A percentile compares a stretch with the other conserved stretches of the same genome.
Evolutionary conservation across 2,329 filamentous ascomycete species (phyloP).

Genomic region (Paraphoma chrysanthemicola): DNA sequence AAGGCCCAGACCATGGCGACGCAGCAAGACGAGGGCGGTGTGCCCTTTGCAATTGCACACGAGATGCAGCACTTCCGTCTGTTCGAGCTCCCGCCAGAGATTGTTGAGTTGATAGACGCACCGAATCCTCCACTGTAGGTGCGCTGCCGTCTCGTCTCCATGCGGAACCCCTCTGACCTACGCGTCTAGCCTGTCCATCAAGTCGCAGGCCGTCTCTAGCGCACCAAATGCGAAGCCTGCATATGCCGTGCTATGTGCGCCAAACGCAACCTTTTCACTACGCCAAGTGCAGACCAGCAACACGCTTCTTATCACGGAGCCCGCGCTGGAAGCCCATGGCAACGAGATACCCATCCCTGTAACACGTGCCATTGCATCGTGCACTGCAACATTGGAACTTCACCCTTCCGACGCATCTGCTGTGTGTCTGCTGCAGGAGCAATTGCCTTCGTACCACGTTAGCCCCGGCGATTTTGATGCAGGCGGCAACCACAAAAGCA

Average conservation of each 20-base stretch:
- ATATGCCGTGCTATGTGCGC: constrained; percentile 67
- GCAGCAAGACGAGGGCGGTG: constrained; percentile 48
- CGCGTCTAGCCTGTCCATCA: constrained; percentile 44
- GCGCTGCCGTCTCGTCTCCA: constrained; percentile 18
- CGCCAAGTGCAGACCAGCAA: constrained; percentile 72
- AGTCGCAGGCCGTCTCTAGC: constrained; percentile 35
- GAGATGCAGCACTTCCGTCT: constrained; percentile 63
- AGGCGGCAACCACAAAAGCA: constrained; percentile 38
- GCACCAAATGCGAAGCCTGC: constrained; percentile 39
- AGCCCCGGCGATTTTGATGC: constrained; percentile 36
- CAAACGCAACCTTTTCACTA: constrained; percentile 63
- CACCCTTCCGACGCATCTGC: constrained; percentile 45
- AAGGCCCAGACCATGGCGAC: constrained; percentile 46
- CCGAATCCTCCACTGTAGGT: constrained; percentile 54
- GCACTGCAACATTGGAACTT: constrained; percentile 54
- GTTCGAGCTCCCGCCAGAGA: constrained; percentile 65
- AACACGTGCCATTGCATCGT: constrained; percentile 54
- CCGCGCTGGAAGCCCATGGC: constrained; percentile 47
- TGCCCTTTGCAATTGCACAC: constrained; percentile 53
- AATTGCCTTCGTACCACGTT: constrained; percentile 49
- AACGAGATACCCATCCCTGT: constrained; percentile 41
- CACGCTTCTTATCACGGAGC: constrained; percentile 63
- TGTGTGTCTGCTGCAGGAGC: constrained; percentile 42
- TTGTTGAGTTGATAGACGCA: constrained; percentile 61
- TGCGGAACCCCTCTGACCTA: constrained; percentile 28